Evolutionary conservation across 2,329 filamentous ascomycete genomes (phyloP), one percentile per base, ranked within the genome.

Genomic region (Waltergamsia citrina): DNA sequence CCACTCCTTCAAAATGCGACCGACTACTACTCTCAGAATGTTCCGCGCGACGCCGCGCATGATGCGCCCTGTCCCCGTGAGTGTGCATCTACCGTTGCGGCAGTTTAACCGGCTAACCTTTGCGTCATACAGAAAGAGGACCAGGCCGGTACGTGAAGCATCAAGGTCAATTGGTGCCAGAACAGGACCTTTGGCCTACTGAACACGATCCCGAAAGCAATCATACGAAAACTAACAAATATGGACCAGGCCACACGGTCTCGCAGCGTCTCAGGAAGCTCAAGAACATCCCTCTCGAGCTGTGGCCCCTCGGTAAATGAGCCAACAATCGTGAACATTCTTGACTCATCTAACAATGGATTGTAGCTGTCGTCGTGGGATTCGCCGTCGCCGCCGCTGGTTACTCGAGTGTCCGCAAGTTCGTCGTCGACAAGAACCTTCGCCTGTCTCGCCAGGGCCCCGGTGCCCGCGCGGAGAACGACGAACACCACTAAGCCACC

Each of bases 221-320:
- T 22, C n/a, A n/a, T n/a, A n/a, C n/a, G n/a, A n/a, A n/a, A n/a
- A n/a, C n/a, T n/a, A n/a, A n/a, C n/a, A n/a, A n/a, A n/a, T n/a
- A n/a, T n/a, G 6, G 16, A 15, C 20, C 32, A 98, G 92, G 86
- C 59, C 92, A 96, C 70, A 95, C 90, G 52, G 78, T 96, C 63
- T 94, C 90, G 47, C 92, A 96, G 71, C 85, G 90, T 59, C 72
- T 98, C 52, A 84, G 88, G 59, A 81, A 78, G 58, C 72, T 95
- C 55, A 88, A 83, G 74, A 79, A 80, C 66, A 82, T 96, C 56
- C 92, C 92, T 48, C 78, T 86, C 49, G 92, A 98, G 74, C 74
- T 98, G 74, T 78, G 88, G 50, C 92, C 92, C 54, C 81, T 98
- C 51, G 88, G 88, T 94, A 80, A 61, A 22, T 5, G 29, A 8